Base-by-base conservation (phyloP, 1,139 yeast genomes). In the Suhomyces coccinellae region DNA sequence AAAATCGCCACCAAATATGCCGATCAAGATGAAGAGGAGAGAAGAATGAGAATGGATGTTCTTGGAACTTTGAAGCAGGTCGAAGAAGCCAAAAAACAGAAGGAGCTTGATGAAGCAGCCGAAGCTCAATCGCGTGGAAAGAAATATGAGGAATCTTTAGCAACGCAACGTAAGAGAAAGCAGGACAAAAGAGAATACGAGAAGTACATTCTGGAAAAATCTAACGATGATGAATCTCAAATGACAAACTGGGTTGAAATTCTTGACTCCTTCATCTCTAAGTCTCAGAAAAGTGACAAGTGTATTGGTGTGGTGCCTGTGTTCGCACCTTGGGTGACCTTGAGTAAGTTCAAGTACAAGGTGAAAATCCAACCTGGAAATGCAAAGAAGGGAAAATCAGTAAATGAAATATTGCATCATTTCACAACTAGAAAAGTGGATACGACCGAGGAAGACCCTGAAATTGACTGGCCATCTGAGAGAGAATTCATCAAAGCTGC, bases 1-100 rank as follows among this genome's bases (percentile, higher is more conserved):
- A 91, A 88, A 62, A 86, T 87, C 45, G 85, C 86, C 26, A 74
- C 80, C 43, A 91, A 90, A 59, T 93, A 93, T 59, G 90, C 84
- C 1, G 90, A 85, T 50, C 98, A 91, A 63, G 98, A 91, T 59
- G 97, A 89, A 45, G 95, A 88, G 46, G 98, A 93, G 57, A 77
- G 90, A 46, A 60, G 67, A 41, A 57, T 84, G 49, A 77, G 93
- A 50, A 81, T 91, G 87, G 82, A 86, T 48, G 86, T 85, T 1
- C 69, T 93, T 41, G 99, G 98, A 3, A 87, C 96, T 0, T 71
- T 85, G 56, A 87, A 86, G 53, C 89, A 87, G 48, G 71, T 77
- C 3, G 82, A 82, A 52, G 72, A 67, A 32, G 57, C 56, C 46
- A 64, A 63, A 46, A 55, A 57, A 35, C 62, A 61, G 47, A 63